Percentiles rank a stretch among this genome's conserved stretches.
Conservation (phyloP, 2,329 filamentous ascomycete species). For the Phoma herbarum region DNA sequence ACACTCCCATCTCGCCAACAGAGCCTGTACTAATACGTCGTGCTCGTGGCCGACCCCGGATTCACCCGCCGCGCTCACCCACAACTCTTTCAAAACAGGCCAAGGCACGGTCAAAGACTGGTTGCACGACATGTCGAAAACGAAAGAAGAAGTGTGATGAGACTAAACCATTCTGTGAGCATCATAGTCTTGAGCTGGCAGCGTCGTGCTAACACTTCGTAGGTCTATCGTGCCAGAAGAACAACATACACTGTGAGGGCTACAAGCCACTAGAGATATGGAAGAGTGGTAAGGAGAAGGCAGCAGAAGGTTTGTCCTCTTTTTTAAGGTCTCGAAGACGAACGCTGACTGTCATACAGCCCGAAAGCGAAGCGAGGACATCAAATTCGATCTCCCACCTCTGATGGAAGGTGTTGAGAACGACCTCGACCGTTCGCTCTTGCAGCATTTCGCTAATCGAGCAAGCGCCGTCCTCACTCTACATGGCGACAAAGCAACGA, state of each 20-base stretch:
- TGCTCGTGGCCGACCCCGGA: constrained; percentile 78
- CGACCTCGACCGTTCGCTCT: constrained; percentile 78
- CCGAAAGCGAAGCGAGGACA: constrained; percentile 45
- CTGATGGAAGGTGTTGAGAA: constrained; percentile 86
- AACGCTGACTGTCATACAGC: constrained; percentile 40
- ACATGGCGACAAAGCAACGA: constrained; percentile 75
- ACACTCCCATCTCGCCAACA: constrained; percentile 45
- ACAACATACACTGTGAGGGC: constrained; percentile 88
- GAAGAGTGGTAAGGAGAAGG: constrained; percentile 82
- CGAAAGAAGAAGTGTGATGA: constrained; percentile 69
- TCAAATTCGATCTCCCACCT: constrained; percentile 60
- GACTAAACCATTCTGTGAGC: constrained; percentile 56
- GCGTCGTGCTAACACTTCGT: constrained; percentile 35
- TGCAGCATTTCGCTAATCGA: constrained; percentile 82
- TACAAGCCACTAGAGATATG: constrained; percentile 88
- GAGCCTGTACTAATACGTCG: constrained; percentile 51
- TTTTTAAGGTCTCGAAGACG: neutral
- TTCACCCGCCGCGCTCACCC: constrained; percentile 73
- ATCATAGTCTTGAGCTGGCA: neutral
- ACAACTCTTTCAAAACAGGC: constrained; percentile 72
- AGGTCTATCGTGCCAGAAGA: constrained; percentile 92
- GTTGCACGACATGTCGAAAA: constrained; percentile 67
- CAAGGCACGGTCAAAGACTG: constrained; percentile 72
- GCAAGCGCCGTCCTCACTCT: constrained; percentile 84
- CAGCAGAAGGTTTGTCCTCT: constrained; percentile 65